phyloP scores from a whole-genome alignment of 2,329 filamentous ascomycete species.

The Triangularia setosa region DNA sequence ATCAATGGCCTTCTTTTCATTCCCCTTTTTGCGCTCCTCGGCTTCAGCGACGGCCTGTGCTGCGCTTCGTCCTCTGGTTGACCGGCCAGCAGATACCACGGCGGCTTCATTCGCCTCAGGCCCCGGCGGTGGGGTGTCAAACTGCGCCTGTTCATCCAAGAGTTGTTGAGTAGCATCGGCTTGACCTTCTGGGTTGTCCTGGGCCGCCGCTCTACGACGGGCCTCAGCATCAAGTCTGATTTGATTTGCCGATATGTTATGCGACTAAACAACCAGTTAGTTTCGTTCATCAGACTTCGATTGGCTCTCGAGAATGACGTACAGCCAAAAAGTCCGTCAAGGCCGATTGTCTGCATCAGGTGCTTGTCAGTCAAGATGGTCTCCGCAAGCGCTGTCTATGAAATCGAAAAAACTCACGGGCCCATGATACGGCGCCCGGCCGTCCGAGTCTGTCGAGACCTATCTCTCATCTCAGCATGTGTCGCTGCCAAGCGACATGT shows the following conservation, averaged over 20 bases:
- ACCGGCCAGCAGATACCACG: neutral
- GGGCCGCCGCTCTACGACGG: conserved; percentile 40
- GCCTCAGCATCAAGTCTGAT: conserved; percentile 49
- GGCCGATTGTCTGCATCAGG: conserved; percentile 42
- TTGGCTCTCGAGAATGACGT: conserved; percentile 19
- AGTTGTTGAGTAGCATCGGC: conserved; percentile 12
- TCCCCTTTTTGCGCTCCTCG: conserved; percentile 51
- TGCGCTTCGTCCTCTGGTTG: conserved; percentile 21
- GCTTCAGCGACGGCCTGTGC: conserved; percentile 23
- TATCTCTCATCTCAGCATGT: conserved; percentile 10
- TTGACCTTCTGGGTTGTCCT: conserved; percentile 30
- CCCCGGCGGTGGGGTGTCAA: conserved; percentile 17
- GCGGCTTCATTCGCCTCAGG: neutral
- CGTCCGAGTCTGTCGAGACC: conserved; percentile 22
- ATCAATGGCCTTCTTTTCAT: conserved; percentile 52
- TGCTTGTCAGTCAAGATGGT: conserved; percentile 4
- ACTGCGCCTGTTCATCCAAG: neutral
- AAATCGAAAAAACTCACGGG: conserved; percentile 28
- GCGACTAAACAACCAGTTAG: conserved; percentile 46
- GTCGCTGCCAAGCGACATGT: neutral
- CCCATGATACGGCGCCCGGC: conserved; percentile 30
- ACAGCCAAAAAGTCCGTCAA: conserved; percentile 52
- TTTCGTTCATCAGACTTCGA: neutral
- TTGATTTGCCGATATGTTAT: conserved; percentile 64
- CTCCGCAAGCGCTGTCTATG: neutral